These are phyloP conservation scores for Raddia distichophylla DNA, from an alignment of 176 grass and related monocot species.

Conservation along the genomic window DNA sequence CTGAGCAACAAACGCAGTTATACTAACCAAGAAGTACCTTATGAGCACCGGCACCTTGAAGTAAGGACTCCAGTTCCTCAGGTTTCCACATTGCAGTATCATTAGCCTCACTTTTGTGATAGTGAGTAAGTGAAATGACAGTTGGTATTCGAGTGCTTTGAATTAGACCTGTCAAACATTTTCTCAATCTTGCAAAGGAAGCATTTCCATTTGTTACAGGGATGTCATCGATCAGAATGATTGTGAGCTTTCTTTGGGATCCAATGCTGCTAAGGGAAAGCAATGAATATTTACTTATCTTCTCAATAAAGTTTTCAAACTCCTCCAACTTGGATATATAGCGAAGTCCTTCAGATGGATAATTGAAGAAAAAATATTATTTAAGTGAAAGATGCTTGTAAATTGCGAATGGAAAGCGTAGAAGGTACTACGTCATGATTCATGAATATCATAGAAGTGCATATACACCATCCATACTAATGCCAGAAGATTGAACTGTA, in stretches of 20 bases:
- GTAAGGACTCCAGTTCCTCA: conserved; percentile 77
- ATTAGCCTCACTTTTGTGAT: conserved; percentile 71
- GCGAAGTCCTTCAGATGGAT: conserved; percentile 57
- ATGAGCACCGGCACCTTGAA: conserved; percentile 80
- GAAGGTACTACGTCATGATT: background rate
- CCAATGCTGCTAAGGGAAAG: conserved; percentile 52
- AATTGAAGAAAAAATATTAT: conserved; percentile 35
- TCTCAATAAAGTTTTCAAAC: conserved; percentile 86
- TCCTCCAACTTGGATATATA: conserved; percentile 98
- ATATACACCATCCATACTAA: conserved; percentile 4
- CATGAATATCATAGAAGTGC: background rate
- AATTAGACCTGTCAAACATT: conserved; percentile 71
- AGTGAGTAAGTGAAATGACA: conserved; percentile 81
- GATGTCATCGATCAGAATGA: conserved; percentile 90
- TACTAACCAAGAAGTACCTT: conserved; percentile 64
- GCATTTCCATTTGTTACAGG: conserved; percentile 75
- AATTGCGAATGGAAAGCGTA: conserved; percentile 3
- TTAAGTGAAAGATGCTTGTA: conserved; percentile 17
- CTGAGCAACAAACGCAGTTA: conserved; percentile 1
- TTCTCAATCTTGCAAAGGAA: conserved; percentile 80
- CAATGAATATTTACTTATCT: conserved; percentile 81
- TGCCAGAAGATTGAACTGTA: background rate
- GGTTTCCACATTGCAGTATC: conserved; percentile 53
- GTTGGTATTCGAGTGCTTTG: conserved; percentile 73
- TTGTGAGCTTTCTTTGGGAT: conserved; percentile 62